These are phyloP conservation scores for Candida sphagnicola DNA, from an alignment of 805 yeast genomes.

Conservation along the genomic window DNA sequence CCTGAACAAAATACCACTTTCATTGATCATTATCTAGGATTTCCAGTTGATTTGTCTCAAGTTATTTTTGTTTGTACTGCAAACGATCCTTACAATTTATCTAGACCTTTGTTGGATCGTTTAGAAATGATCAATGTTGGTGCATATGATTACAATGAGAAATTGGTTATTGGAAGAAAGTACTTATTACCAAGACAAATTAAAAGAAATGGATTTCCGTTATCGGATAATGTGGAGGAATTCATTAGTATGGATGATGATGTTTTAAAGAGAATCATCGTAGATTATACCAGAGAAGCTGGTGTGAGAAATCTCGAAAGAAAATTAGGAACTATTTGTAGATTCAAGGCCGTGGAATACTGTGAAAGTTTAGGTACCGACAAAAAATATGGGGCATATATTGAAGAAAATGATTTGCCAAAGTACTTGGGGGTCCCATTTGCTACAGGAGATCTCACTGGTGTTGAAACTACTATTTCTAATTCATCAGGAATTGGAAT, in stretches of 20 bases:
- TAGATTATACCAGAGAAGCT: constrained; percentile 75
- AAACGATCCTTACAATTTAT: constrained; percentile 65
- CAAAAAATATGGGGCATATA: constrained; percentile 32
- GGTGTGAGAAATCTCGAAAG: constrained; percentile 84
- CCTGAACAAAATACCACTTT: constrained; percentile 82
- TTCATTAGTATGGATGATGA: constrained; percentile 46
- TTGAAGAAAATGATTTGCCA: constrained; percentile 54
- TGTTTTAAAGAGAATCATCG: constrained; percentile 59
- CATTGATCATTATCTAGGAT: constrained; percentile 79
- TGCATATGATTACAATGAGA: constrained; percentile 79
- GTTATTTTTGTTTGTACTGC: constrained; percentile 84
- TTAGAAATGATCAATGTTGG: constrained; percentile 76
- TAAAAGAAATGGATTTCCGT: constrained; percentile 58
- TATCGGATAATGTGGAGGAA: constrained; percentile 17
- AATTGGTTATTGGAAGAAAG: constrained; percentile 62
- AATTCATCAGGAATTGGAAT: constrained; percentile 58
- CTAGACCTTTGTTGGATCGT: constrained; percentile 76
- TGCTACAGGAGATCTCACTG: constrained; percentile 26
- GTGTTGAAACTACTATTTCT: constrained; percentile 31
- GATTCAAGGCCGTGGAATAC: constrained; percentile 77
- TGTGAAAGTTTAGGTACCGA: constrained; percentile 26
- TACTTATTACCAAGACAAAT: constrained; percentile 76
- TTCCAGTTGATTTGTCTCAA: constrained; percentile 80
- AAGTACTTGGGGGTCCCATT: constrained; percentile 68
- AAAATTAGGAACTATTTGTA: constrained; percentile 67